A percentile compares a stretch with the other conserved stretches of the same genome.
phyloP scores from a whole-genome alignment of 2,329 filamentous ascomycete genomes.

The Fusarium keratoplasticum region DNA sequence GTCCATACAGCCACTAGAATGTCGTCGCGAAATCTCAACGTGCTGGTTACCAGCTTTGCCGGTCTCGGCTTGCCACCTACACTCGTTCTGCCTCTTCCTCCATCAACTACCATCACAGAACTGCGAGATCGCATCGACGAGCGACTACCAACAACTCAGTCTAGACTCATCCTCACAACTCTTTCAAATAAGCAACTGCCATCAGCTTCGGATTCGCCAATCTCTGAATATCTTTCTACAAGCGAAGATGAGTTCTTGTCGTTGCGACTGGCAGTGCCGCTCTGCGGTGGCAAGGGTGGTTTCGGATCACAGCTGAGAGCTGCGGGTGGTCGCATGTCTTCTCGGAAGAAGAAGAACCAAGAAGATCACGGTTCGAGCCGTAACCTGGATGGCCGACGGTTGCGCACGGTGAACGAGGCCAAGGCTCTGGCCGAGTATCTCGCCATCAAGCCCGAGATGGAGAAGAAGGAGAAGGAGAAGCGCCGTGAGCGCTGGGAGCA shows the following conservation, averaged over 20 bases:
- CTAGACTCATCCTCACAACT: constrained; percentile 82
- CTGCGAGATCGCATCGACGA: constrained; percentile 72
- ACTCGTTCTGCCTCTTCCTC: constrained; percentile 78
- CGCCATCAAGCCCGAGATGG: constrained; percentile 97
- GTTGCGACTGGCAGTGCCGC: constrained; percentile 80
- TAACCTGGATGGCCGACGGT: constrained; percentile 89
- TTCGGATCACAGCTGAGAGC: constrained; percentile 98
- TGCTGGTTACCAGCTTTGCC: constrained; percentile 86
- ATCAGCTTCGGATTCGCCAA: constrained; percentile 61
- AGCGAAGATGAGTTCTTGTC: constrained; percentile 78
- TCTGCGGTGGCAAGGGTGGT: constrained; percentile 95
- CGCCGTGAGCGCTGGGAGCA: constrained; percentile 87
- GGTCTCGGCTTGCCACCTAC: constrained; percentile 88
- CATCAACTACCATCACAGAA: constrained; percentile 73
- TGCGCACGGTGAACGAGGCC: constrained; percentile 93
- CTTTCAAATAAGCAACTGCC: constrained; percentile 79
- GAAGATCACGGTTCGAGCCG: constrained; percentile 91
- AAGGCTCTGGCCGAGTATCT: constrained; percentile 96
- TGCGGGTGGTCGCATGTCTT: constrained; percentile 97
- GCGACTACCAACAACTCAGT: constrained; percentile 68
- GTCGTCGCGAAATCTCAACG: constrained; percentile 73
- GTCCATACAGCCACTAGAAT: constrained; percentile 52
- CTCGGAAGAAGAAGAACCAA: constrained; percentile 86
- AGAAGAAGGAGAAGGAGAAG: constrained; percentile 90
- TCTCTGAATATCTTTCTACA: constrained; percentile 71